Base-by-base conservation (phyloP, 163 green algal genomes). In the Prototheca stagnorum region DNA sequence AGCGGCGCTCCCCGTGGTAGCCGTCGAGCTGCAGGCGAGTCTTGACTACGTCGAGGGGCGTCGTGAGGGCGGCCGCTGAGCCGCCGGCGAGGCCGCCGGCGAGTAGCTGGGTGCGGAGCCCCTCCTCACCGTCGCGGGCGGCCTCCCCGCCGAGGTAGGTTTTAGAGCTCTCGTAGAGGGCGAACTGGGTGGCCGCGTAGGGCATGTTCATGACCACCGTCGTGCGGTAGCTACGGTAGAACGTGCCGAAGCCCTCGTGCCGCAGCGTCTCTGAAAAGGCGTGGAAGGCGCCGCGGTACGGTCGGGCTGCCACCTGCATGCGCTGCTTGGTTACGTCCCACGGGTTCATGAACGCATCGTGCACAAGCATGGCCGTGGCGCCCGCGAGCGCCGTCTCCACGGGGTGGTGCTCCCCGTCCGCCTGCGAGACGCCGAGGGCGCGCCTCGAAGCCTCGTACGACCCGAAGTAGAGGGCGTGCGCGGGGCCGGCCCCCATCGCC, bases 121-220 rank as follows among this genome's bases (percentile, higher is more conserved):
- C 59, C 40, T 82, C 75, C 26, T 71, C 48, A 31, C 73, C 65
- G 23, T 67, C 62, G 12, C 22, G 42, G 7, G 53, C 53, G 7
- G 50, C 47, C 44, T 35, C 24, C 25, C 42, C 42, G 24, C 22
- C 22, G 9, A 94, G 46, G 23, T 68, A 44, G 47, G 70, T 79
- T 67, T 98, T 98, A 15, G 66, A 65, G 2, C 60, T 75, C 43
- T 98, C 90, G 61, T 98, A 98, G 20, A 61, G 66, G 3, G 68
- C 52, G 62, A 97, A 95, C 59, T 98, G 79, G 23, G 95, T 66
- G 2, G 83, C 75, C 2, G 79, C 93, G 74, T 91, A 96, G 8
- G 90, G 90, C 19, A 98, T 67, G 67, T 96, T 98, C 87, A 96
- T 98, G 16, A 95, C 34, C 51, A 79, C 60, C 46, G 86, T 95